Evolutionary conservation across 2,329 filamentous ascomycete genomes (phyloP), one percentile per base, ranked within the genome.

Genomic region (Xylaria digitata): DNA sequence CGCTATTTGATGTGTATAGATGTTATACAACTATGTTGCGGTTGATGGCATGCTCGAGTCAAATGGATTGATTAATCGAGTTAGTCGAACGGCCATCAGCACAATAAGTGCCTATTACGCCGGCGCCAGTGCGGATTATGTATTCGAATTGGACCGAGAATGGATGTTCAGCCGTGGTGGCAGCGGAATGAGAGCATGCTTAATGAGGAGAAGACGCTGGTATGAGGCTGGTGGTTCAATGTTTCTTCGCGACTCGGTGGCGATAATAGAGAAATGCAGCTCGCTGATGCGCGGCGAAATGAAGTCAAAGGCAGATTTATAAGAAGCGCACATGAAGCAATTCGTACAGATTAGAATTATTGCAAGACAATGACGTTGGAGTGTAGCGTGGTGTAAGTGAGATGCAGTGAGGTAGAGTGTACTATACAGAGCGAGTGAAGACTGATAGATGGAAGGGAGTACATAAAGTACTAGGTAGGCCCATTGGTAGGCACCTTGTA

Each of bases 241-340:
- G 15, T n/a, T 37, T n/a, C 7, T 53, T 48, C 9, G 61, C 49
- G 48, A 53, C 61, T 54, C 17, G 30, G 48, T 48, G 37, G n/a
- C 1, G 19, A 48, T 11, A 26, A 19, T 34, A n/a, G 37, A 19
- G 46, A 37, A 26, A 9, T 48, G 37, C 42, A 26, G 21, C n/a
- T 32, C 30, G 58, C 13, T 7, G 32, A 60, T 50, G 48, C 40
- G 65, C 65, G 61, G 65, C 56, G 13, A 32, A 56, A 30, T 56
- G 13, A 53, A 52, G 45, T 50, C 32, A 15, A 30, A 40, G 19
- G 32, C 6, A 2, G 50, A 50, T 21, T 21, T 45, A 61, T 15
- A 6, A 34, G 40, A 48, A 37, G 43, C 49, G 32, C 43, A 17
- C 42, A 52, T 48, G 19, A 43, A 63, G 43, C 49, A 53, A 37